Percentiles rank a stretch among this genome's conserved stretches.
Conservation (phyloP, 805 yeast genomes). For the Candida parachauliodes region DNA sequence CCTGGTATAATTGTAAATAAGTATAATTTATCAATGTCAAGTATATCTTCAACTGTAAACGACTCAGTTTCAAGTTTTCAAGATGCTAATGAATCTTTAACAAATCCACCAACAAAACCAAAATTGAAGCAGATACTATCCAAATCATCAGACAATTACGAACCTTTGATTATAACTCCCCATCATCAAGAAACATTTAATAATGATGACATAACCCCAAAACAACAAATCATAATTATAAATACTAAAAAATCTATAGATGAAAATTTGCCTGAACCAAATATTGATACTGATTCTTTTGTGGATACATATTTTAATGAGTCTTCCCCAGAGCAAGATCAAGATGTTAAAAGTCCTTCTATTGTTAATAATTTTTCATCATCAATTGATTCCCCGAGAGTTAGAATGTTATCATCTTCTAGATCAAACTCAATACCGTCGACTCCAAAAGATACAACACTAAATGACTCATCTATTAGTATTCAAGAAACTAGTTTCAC, state of each 20-base stretch:
- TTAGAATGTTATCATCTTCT: background rate
- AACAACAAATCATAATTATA: background rate
- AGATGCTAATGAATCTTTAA: background rate
- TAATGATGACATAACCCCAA: background rate
- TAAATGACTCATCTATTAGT: constrained; percentile 4
- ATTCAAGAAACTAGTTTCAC: too few relatives aligned
- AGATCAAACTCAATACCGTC: background rate
- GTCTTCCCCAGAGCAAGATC: constrained; percentile 2
- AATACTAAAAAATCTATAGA: background rate
- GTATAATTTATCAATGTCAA: background rate
- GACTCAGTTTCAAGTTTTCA: background rate
- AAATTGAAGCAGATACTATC: background rate
- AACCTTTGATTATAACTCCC: constrained; percentile 3
- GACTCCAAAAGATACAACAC: constrained; percentile 1
- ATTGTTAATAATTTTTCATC: background rate
- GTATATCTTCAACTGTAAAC: background rate
- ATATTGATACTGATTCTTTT: constrained; percentile 8
- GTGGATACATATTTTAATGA: constrained; percentile 8
- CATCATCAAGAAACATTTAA: constrained; percentile 2
- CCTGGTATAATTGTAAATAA: background rate
- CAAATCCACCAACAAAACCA: constrained; percentile 4
- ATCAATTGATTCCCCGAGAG: background rate
- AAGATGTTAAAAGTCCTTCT: too few relatives aligned
- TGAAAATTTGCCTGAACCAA: constrained; percentile 9
- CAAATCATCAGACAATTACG: background rate